Base-by-base conservation (phyloP, 805 yeast genomes). In the Metschnikowia kofuensis region DNA sequence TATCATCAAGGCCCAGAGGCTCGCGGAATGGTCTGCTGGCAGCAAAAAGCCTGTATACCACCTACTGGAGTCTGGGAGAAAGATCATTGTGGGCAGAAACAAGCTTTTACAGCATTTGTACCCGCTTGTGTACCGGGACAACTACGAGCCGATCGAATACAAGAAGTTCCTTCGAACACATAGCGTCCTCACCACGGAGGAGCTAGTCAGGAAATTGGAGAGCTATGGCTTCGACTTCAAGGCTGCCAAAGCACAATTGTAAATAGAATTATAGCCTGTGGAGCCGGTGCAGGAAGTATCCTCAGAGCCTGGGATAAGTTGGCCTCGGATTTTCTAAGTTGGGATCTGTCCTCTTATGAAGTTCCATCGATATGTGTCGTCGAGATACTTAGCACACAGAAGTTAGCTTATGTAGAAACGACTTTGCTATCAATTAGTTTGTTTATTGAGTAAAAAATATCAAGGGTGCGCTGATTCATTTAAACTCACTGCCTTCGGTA, bases 61-160 rank as follows among this genome's bases (percentile, higher is more conserved):
- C 63, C 65, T 77, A 27, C 66, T 65, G 47, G 65, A 65, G 21
- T 64, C 71, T 38, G 77, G 79, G 38, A 65, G 58, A 56, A 72
- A 78, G 47, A 63, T 89, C 45, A 72, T 70, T 3, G 83, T 79
- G 38, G 92, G 94, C 39, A 83, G 83, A 66, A 78, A 87, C 63
- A 79, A 75, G 59, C 70, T 89, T 43, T 64, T 87, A 49, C 70
- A 75, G 49, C 69, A 65, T 42, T 70, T 87, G 56, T 84, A 72
- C 61, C 79, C 82, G 10, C 69, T 69, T 35, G 85, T 75, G 47
- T 70, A 70, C 59, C 58, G 60, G 45, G 75, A 73, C 52, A 66
- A 65, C 51, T 79, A 78, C 50, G 75, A 74, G 44, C 65, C 65
- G 1, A 44, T 83, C 10, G 66, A 71, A 13, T 79, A 76, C 63